phyloP scores from a whole-genome alignment of 345 rosid species.

The Bretschneidera sinensis region DNA sequence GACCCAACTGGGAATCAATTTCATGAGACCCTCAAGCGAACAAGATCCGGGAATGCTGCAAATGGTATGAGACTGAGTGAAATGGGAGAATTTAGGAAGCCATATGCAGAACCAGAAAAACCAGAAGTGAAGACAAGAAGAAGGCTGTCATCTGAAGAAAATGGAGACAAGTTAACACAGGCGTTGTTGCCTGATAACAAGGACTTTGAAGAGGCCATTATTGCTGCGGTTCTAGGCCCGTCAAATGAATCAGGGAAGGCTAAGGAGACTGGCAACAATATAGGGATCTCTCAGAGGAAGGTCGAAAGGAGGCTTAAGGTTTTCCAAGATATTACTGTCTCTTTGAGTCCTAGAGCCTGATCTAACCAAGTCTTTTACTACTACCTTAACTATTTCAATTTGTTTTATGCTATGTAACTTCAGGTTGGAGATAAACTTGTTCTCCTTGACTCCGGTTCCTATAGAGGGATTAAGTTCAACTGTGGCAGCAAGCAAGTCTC shows the following conservation, averaged over 20 bases:
- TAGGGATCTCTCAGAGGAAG: constrained; percentile 28
- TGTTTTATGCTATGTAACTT: constrained; percentile 14
- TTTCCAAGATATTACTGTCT: constrained; percentile 82
- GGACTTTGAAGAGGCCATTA: constrained; percentile 83
- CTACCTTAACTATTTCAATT: constrained; percentile 22
- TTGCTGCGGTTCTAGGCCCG: constrained; percentile 66
- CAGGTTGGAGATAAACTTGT: constrained; percentile 70
- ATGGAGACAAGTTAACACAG: constrained; percentile 29
- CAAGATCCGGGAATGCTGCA: constrained; percentile 67
- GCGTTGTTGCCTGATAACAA: constrained; percentile 61
- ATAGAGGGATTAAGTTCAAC: not conserved
- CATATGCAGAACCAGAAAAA: constrained; percentile 25
- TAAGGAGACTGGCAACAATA: constrained; percentile 11
- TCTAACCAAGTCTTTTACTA: too few relatives aligned
- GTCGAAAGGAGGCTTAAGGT: constrained; percentile 76
- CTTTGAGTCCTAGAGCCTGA: constrained; percentile 70
- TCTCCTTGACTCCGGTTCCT: constrained; percentile 44
- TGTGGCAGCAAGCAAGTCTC: not conserved
- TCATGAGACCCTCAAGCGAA: constrained; percentile 75
- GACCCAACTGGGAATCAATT: constrained; percentile 25
- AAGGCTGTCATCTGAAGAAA: constrained; percentile 56
- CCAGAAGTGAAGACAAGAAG: constrained; percentile 55
- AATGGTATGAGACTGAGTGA: constrained; percentile 23
- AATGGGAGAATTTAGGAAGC: constrained; percentile 15
- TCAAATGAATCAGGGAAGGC: constrained; percentile 25